These are phyloP conservation scores for Phytopythium boreale DNA, from an alignment of 352 stramenopile genomes.

Conservation along the genomic window DNA sequence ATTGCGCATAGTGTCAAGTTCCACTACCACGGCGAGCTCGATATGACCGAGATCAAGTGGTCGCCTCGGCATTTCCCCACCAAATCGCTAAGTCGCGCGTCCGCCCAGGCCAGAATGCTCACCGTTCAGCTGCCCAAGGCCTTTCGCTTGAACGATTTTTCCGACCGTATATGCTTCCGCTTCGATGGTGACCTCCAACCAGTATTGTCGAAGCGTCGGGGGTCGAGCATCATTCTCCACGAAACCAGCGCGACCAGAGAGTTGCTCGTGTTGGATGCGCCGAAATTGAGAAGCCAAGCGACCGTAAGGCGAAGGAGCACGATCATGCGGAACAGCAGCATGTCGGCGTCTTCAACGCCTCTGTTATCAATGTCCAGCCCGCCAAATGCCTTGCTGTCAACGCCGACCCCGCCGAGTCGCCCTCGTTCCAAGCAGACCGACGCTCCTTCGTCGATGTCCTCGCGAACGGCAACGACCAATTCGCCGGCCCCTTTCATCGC, in stretches of 20 bases:
- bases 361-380: constrained; percentile 16
- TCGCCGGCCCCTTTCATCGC: constrained; percentile 40
- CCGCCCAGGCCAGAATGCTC: constrained; percentile 39
- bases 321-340: constrained; percentile 53
- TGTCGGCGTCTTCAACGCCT: constrained; percentile 36
- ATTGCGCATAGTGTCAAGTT: constrained; percentile 70
- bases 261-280: constrained; percentile 31
- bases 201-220: constrained; percentile 38
- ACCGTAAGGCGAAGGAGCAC: constrained; percentile 43
- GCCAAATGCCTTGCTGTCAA: constrained; percentile 8
- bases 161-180: constrained; percentile 54
- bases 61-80: constrained; percentile 52
- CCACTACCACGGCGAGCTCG: constrained; percentile 55
- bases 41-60: constrained; percentile 48
- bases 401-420: constrained; percentile 12
- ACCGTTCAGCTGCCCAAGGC: constrained; percentile 48
- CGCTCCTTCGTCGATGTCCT: too few species aligned
- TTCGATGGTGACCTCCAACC: constrained; percentile 46
- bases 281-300: constrained; percentile 41
- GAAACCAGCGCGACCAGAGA: constrained; percentile 41
- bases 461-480: background rate
- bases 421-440: background rate
- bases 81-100: constrained; percentile 34
- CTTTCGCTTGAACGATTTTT: constrained; percentile 41
- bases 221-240: constrained; percentile 47